These are phyloP conservation scores for Priceomyces haplophilus DNA, from an alignment of 805 yeast species.

Conservation along the genomic window DNA sequence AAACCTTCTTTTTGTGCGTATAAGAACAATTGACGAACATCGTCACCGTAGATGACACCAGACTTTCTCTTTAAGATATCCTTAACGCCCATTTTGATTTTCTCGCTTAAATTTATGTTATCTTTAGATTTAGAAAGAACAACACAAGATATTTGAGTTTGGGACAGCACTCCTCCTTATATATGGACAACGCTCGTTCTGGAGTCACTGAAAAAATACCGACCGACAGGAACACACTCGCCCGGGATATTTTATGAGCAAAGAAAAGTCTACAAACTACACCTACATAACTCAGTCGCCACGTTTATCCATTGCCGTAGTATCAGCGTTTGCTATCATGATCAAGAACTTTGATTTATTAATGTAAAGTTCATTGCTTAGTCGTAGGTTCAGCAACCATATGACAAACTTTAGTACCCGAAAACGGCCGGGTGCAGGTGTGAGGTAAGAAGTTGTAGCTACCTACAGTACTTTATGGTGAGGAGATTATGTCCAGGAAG, in stretches of 20 bases:
- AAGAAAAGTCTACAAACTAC: not conserved
- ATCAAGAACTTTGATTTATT: no score
- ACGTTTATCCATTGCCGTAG: no score
- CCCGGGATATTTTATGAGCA: slow-evolving; percentile 9
- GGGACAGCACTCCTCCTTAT: slow-evolving; percentile 8
- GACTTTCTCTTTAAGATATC: slow-evolving; percentile 84
- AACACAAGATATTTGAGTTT: not conserved
- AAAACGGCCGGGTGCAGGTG: not conserved
- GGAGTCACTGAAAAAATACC: slow-evolving; percentile 6
- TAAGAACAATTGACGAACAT: slow-evolving; percentile 80
- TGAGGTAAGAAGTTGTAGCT: not conserved
- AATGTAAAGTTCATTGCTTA: no score
- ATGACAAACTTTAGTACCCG: no score
- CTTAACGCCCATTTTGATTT: slow-evolving; percentile 50
- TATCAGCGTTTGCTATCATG: no score
- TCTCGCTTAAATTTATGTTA: not conserved
- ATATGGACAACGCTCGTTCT: slow-evolving; percentile 3
- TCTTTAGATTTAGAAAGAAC: not conserved
- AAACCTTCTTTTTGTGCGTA: slow-evolving; percentile 91
- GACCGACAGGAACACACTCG: slow-evolving; percentile 8
- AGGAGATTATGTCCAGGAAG: not conserved
- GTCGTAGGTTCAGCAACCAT: no score
- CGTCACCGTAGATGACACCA: slow-evolving; percentile 99
- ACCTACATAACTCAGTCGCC: no score
- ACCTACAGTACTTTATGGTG: no score